Conservation (phyloP, 306 rosid species). For the Trifolium repens region DNA sequence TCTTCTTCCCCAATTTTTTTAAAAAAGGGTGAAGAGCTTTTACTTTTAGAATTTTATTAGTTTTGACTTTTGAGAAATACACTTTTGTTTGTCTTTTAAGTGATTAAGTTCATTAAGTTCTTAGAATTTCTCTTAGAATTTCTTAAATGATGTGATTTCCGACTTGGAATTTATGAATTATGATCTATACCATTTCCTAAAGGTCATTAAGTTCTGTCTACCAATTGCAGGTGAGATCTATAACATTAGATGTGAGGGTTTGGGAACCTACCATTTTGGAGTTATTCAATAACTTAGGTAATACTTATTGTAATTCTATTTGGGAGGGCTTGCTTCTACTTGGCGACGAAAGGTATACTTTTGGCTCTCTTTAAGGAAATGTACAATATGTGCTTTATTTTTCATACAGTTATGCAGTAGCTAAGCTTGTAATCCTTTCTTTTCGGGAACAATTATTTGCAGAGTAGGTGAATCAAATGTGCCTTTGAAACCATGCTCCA, state of each 20-base stretch:
- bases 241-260: constrained; percentile 84
- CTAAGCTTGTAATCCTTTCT: constrained; percentile 28
- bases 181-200: constrained; percentile 19
- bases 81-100: constrained; percentile 24
- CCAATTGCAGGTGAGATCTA: constrained; percentile 89
- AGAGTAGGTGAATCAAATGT: constrained; percentile 57
- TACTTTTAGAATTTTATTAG: constrained; percentile 10
- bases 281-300: constrained; percentile 84
- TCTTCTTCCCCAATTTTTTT: no score
- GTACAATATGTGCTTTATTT: constrained; percentile 25
- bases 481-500: constrained; percentile 67
- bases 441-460: constrained; percentile 46
- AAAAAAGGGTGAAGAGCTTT: neutral
- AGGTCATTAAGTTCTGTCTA: constrained; percentile 39
- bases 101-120: no score
- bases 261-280: constrained; percentile 92
- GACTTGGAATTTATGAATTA: neutral
- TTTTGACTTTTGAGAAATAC: constrained; percentile 23
- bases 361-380: constrained; percentile 23
- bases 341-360: constrained; percentile 62
- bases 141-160: constrained; percentile 21
- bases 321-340: constrained; percentile 85
- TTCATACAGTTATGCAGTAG: neutral
- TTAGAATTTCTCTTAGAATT: no score
- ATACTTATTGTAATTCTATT: constrained; percentile 81